Percentiles rank a stretch among this genome's conserved stretches.
phyloP scores from a whole-genome alignment of 192 early-diverging fungal genomes.

The Oehlia diaphana region DNA sequence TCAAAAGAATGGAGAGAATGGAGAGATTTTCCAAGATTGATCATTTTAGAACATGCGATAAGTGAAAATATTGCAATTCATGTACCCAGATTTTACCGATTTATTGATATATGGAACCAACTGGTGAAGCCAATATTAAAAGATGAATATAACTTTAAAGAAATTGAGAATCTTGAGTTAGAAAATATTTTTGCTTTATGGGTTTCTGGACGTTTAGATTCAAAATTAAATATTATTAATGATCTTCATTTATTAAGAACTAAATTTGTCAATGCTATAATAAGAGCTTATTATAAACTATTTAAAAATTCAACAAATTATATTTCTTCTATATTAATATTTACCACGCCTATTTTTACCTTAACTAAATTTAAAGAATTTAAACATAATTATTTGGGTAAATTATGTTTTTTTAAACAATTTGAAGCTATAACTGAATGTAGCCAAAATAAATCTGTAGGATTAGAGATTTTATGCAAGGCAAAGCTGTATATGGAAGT shows the following conservation, averaged over 20 bases:
- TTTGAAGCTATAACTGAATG: constrained; percentile 28
- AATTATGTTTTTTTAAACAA: constrained; percentile 35
- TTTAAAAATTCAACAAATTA: not conserved
- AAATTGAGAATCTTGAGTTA: not conserved
- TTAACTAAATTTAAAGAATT: constrained; percentile 11
- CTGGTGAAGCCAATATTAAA: not conserved
- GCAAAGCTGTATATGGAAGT: constrained; percentile 6
- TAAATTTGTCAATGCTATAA: not conserved
- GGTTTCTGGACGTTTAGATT: not conserved
- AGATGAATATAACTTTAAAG: not conserved
- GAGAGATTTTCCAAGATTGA: constrained; percentile 20
- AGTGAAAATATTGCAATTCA: constrained; percentile 31
- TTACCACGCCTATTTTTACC: constrained; percentile 11
- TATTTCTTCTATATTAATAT: constrained; percentile 6
- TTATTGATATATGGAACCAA: constrained; percentile 20
- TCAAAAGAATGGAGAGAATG: too few species aligned
- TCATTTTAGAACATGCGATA: constrained; percentile 23
- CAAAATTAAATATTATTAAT: too few species aligned
- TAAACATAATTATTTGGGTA: constrained; percentile 24
- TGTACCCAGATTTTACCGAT: constrained; percentile 28
- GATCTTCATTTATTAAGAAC: not conserved
- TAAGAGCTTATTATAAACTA: constrained; percentile 1
- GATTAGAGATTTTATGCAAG: constrained; percentile 14
- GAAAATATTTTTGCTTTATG: constrained; percentile 1
- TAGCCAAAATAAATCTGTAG: not conserved